A percentile compares a stretch with the other conserved stretches of the same genome.
These are phyloP conservation scores for Serpula lacrymans DNA, from an alignment of 768 basidiomycete species.

Conservation along the genomic window DNA sequence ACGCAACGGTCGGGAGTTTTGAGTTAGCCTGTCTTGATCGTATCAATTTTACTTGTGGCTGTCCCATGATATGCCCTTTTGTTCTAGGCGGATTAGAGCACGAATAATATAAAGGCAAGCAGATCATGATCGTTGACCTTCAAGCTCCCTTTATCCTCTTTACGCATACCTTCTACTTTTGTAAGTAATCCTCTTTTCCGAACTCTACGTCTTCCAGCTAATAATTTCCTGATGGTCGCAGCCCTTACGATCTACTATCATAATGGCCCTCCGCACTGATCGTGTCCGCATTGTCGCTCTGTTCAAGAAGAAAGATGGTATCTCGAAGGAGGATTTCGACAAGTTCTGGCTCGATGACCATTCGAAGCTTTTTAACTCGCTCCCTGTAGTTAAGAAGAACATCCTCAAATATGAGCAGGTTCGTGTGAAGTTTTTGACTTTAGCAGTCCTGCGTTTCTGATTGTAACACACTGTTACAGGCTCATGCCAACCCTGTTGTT, in stretches of 20 bases:
- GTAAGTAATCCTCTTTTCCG: background rate
- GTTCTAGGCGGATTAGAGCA: background rate
- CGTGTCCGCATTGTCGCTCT: constrained; percentile 27
- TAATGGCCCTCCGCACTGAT: constrained; percentile 21
- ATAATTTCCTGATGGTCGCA: background rate
- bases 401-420: constrained; percentile 36
- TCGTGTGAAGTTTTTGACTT: background rate
- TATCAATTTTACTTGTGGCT: background rate
- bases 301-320: constrained; percentile 22
- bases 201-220: background rate
- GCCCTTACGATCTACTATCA: background rate
- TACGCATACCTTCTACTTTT: background rate
- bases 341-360: constrained; percentile 28
- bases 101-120: background rate
- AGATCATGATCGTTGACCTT: background rate
- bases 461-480: no score
- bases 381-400: constrained; percentile 31
- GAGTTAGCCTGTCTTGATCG: background rate
- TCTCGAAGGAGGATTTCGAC: constrained; percentile 29
- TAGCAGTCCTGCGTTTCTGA: background rate
- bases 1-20: background rate
- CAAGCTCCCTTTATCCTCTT: background rate
- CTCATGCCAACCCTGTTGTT: constrained; percentile 14
- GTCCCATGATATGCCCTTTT: background rate
- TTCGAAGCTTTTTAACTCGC: constrained; percentile 23